phyloP scores from a whole-genome alignment of 1,284 basidiomycete genomes.

The Termitomyces sp. region DNA sequence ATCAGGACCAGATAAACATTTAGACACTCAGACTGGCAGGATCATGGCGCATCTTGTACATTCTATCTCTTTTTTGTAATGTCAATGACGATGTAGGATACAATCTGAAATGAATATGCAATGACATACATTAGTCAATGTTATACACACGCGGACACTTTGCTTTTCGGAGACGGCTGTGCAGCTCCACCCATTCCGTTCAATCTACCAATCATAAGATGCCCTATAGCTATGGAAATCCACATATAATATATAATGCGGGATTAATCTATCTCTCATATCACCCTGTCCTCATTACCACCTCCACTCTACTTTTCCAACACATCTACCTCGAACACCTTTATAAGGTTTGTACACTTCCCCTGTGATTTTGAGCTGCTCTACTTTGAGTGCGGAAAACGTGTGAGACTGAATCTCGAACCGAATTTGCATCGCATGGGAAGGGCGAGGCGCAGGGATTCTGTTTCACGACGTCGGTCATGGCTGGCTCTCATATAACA shows the following conservation, averaged over 20 bases:
- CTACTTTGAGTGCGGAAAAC: slow-evolving; percentile 79
- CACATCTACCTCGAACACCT: slow-evolving; percentile 61
- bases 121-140: neutral
- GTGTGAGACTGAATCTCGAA: slow-evolving; percentile 74
- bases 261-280: neutral
- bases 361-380: slow-evolving; percentile 78
- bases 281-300: slow-evolving; percentile 38
- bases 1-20: slow-evolving; percentile 63
- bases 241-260: neutral
- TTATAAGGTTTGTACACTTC: slow-evolving; percentile 86
- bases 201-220: neutral
- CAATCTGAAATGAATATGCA: slow-evolving; percentile 10
- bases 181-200: too few species aligned
- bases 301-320: slow-evolving; percentile 69
- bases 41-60: neutral
- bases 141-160: neutral
- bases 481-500: neutral
- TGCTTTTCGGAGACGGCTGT: neutral
- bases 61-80: slow-evolving; percentile 4
- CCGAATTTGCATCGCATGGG: slow-evolving; percentile 66
- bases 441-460: slow-evolving; percentile 38
- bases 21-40: neutral
- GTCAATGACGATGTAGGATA: slow-evolving; percentile 14
- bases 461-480: slow-evolving; percentile 17
- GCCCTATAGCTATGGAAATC: neutral